Evolutionary conservation across 306 rosid species (phyloP).

Genomic region (Mucuna pruriens): DNA sequence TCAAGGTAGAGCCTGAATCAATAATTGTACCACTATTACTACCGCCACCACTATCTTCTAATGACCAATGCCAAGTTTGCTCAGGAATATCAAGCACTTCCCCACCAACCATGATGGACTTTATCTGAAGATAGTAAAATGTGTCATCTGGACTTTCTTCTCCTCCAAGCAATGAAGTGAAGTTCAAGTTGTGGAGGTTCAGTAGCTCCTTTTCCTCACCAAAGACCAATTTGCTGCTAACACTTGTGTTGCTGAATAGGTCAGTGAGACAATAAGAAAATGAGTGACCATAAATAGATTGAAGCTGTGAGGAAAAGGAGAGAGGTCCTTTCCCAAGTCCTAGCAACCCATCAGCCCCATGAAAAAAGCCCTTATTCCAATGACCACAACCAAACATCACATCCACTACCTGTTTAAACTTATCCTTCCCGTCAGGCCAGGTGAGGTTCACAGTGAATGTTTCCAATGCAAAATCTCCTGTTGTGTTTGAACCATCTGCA

Average conservation of each 20-base stretch:
- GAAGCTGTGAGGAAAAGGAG: conserved; percentile 72
- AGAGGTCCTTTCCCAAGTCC: conserved; percentile 85
- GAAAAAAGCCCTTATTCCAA: conserved; percentile 80
- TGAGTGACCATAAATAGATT: conserved; percentile 69
- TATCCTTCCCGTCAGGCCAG: conserved; percentile 35
- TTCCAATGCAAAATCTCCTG: conserved; percentile 78
- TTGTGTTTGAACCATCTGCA: conserved; percentile 82
- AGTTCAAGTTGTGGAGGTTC: conserved; percentile 56
- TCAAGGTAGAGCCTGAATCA: conserved; percentile 80
- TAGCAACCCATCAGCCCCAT: conserved; percentile 75
- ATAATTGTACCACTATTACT: conserved; percentile 76
- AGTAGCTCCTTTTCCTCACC: conserved; percentile 60
- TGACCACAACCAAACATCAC: conserved; percentile 92
- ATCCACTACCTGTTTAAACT: conserved; percentile 49
- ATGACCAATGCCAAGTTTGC: conserved; percentile 58
- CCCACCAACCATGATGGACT: conserved; percentile 65
- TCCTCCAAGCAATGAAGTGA: conserved; percentile 60
- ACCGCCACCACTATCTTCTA: conserved; percentile 54
- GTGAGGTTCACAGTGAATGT: conserved; percentile 73
- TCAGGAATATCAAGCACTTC: conserved; percentile 61
- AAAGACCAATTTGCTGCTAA: conserved; percentile 72
- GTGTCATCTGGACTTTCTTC: conserved; percentile 69
- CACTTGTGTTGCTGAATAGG: conserved; percentile 57
- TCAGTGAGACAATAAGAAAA: conserved; percentile 83
- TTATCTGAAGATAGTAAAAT: conserved; percentile 68